Base-by-base conservation (phyloP, 164 flowering plant genomes). In the Aristolochia fimbriata region DNA sequence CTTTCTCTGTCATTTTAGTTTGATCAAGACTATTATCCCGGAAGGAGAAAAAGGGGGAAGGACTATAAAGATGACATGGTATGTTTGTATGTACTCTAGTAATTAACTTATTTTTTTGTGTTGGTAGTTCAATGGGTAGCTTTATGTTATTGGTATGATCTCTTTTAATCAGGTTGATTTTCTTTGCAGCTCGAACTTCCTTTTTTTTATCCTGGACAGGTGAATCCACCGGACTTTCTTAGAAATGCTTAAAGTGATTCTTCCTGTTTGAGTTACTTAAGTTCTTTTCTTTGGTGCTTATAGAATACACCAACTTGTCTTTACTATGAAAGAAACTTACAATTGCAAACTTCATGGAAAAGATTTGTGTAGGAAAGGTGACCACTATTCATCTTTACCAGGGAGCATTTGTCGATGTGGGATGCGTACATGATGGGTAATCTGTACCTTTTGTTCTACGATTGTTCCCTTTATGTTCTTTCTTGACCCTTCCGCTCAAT, bases 341-440 rank as follows among this genome's bases (percentile, higher is more conserved):
- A 10, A 37, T 37, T 37, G 43, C 22, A 58, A 13, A 22, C 22
- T 46, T 51, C 51, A 66, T 61, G 45, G 1, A 66, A 75, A 81
- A 93, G 98, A 86, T 93, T 64, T 93, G 97, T 76, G 62, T 65
- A 47, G 99, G 99, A 48, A 83, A 78, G 71, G 97, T 93, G 69
- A 82, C 86, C 24, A 78, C 84, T 62, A 37, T 93, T 54, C 91
- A 86, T 63, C 94, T 93, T 52, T 83, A 93, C 71, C 97, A 93
- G 73, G 99, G 99, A 62, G 99, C 97, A 62, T 93, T 93, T 81
- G 91, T 93, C 61, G 96, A 93, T 66, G 86, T 93, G 71, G 99
- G 97, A 68, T 91, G 99, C 47, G 96, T 90, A 51, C 68, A 93
- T 77, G 99, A 93, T 56, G 99, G 99, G 99, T 93, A 81, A 68